Evolutionary conservation across 2,329 filamentous ascomycete species (phyloP).

Genomic region (Aspergillus thermomutatus): DNA sequence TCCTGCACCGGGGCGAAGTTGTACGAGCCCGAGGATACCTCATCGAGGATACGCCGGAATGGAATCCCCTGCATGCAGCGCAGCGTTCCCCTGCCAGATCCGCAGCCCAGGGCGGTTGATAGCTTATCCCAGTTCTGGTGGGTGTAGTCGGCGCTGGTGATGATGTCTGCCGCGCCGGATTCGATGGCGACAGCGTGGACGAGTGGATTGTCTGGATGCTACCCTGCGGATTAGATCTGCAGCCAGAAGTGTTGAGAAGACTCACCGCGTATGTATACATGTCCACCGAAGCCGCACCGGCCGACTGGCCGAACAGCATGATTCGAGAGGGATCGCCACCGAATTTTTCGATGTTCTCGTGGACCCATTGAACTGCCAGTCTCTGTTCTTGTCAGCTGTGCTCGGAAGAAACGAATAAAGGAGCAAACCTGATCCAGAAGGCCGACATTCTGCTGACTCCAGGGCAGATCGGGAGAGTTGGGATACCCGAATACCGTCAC

Average conservation of each 20-base stretch:
- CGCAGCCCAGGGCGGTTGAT: constrained; percentile 6
- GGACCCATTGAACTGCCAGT: constrained; percentile 41
- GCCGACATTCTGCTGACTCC: constrained; percentile 11
- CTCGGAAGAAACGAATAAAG: too few species aligned
- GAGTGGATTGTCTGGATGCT: constrained; percentile 6
- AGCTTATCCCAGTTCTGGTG: constrained; percentile 8
- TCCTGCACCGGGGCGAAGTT: constrained; percentile 6
- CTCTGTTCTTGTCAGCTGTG: too few species aligned
- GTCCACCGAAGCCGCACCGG: constrained; percentile 37
- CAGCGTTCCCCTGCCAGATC: not conserved
- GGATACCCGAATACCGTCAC: constrained; percentile 19
- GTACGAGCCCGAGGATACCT: not conserved
- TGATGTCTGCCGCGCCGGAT: constrained; percentile 6
- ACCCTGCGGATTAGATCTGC: not conserved
- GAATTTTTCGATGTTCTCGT: constrained; percentile 48
- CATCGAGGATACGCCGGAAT: constrained; percentile 1
- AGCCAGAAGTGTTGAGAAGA: not conserved
- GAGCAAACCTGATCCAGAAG: constrained; percentile 15
- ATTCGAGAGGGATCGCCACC: constrained; percentile 49
- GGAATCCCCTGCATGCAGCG: constrained; percentile 6
- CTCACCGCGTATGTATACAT: constrained; percentile 12
- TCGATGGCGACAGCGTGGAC: constrained; percentile 7
- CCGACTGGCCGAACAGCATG: constrained; percentile 50
- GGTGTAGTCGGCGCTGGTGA: not conserved
- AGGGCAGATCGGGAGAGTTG: constrained; percentile 11